Conservation (phyloP, 306 rosid genomes). For the Rosa multiflora region DNA sequence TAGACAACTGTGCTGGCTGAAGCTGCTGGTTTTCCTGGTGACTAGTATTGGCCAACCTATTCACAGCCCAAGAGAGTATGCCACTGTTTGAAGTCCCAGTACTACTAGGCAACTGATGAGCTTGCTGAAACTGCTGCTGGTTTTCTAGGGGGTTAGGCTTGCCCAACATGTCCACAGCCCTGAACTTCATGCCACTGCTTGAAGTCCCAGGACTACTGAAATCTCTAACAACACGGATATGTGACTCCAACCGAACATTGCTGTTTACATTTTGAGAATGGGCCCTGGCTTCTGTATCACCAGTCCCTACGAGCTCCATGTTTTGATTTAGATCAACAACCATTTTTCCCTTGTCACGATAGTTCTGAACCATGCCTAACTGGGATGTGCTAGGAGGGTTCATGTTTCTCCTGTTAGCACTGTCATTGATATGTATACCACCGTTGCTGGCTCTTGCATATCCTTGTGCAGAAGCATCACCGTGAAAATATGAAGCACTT, state of each 20-base stretch:
- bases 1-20: conserved; percentile 1
- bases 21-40: neutral
- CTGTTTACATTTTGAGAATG: neutral
- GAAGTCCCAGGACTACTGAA: conserved; percentile 6
- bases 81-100: neutral
- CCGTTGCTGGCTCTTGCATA: neutral
- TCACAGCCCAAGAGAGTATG: neutral
- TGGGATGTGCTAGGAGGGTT: neutral
- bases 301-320: neutral
- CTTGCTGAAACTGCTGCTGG: conserved; percentile 15
- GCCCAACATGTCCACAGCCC: conserved; percentile 26
- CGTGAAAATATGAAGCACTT: neutral
- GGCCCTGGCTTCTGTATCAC: neutral
- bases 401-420: conserved; percentile 15
- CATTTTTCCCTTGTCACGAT: conserved; percentile 9
- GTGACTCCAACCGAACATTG: conserved; percentile 18
- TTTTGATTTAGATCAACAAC: conserved; percentile 7
- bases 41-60: conserved; percentile 2
- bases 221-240: conserved; percentile 23
- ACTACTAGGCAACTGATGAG: conserved; percentile 8
- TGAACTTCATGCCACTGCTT: conserved; percentile 11
- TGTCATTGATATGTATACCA: neutral
- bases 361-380: neutral
- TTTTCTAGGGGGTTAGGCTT: conserved; percentile 1
- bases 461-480: conserved; percentile 18